Evolutionary conservation across 805 yeast genomes (phyloP).

Genomic region (Saccharomycopsis malanga): DNA sequence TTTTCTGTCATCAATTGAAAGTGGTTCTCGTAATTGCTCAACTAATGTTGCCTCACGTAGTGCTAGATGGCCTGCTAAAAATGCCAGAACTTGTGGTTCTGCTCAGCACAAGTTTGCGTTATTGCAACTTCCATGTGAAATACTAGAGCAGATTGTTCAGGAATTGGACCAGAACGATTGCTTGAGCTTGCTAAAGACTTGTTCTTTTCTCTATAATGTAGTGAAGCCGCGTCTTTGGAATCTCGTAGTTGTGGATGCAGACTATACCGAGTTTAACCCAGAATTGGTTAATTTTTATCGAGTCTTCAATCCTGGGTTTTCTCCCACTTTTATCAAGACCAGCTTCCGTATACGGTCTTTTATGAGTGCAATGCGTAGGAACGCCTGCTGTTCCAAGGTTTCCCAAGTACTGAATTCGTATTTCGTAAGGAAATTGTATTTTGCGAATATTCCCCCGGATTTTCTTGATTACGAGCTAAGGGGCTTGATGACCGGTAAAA

Average conservation of each 20-base stretch:
- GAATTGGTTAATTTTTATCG: constrained; percentile 1
- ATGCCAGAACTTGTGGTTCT: neutral
- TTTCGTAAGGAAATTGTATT: constrained; percentile 2
- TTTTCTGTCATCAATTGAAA: neutral
- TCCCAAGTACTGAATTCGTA: neutral
- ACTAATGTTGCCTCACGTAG: neutral
- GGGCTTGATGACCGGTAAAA: neutral
- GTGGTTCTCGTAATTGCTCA: neutral
- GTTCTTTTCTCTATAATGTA: neutral
- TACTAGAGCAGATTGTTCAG: neutral
- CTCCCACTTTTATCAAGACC: constrained; percentile 15
- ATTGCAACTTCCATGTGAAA: constrained; percentile 13
- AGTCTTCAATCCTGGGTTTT: no score
- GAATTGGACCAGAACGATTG: constrained; percentile 12
- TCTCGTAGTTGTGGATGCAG: constrained; percentile 6
- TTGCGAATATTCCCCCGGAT: constrained; percentile 9
- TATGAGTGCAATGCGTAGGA: neutral
- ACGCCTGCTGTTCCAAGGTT: neutral
- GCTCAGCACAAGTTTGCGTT: neutral
- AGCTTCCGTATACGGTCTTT: constrained; percentile 9
- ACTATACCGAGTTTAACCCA: constrained; percentile 13
- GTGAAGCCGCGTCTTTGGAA: constrained; percentile 11
- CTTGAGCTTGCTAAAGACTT: constrained; percentile 7
- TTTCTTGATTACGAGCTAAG: constrained; percentile 12
- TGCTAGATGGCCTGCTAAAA: neutral